A percentile compares a stretch with the other conserved stretches of the same genome.
Evolutionary conservation across 2,329 filamentous ascomycete species (phyloP).

Genomic region (Penicillium paneum): DNA sequence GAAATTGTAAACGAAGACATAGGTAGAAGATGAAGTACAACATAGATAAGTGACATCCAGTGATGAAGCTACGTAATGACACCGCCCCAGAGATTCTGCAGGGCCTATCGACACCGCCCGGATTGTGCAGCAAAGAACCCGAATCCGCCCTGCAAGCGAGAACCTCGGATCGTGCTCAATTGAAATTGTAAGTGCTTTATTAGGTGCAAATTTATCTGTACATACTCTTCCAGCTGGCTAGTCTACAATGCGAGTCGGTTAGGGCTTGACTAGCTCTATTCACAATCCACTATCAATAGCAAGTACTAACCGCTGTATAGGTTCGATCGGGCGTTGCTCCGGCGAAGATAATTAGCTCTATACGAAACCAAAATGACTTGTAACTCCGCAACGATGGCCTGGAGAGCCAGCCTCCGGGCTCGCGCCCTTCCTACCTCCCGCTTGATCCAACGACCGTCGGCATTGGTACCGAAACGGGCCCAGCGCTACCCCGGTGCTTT

Average conservation of each 20-base stretch:
- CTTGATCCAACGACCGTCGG: conserved; percentile 23
- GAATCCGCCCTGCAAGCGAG: conserved; percentile 22
- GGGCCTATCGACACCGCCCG: conserved; percentile 12
- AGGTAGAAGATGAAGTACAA: not conserved
- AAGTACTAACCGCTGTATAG: conserved; percentile 15
- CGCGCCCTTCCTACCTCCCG: conserved; percentile 25
- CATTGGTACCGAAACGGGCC: conserved; percentile 15
- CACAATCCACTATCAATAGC: not conserved
- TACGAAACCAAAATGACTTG: conserved; percentile 21
- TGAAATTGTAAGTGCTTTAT: conserved; percentile 16
- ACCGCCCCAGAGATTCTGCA: conserved; percentile 3
- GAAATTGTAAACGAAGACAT: not conserved
- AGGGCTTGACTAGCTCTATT: not conserved
- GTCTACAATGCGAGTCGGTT: not conserved
- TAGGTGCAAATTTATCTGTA: not conserved
- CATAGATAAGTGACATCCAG: not conserved
- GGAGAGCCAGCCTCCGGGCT: conserved; percentile 27
- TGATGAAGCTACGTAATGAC: not conserved
- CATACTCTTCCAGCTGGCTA: not conserved
- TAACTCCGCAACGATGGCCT: conserved; percentile 24
- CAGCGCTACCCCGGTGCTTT: conserved; percentile 12
- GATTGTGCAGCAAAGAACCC: conserved; percentile 12
- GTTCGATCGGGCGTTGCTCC: conserved; percentile 17
- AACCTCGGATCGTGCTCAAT: conserved; percentile 20
- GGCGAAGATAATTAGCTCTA: conserved; percentile 17